These are phyloP conservation scores for Phytophthora pluvialis DNA, from an alignment of 352 stramenopile genomes.

Conservation along the genomic window DNA sequence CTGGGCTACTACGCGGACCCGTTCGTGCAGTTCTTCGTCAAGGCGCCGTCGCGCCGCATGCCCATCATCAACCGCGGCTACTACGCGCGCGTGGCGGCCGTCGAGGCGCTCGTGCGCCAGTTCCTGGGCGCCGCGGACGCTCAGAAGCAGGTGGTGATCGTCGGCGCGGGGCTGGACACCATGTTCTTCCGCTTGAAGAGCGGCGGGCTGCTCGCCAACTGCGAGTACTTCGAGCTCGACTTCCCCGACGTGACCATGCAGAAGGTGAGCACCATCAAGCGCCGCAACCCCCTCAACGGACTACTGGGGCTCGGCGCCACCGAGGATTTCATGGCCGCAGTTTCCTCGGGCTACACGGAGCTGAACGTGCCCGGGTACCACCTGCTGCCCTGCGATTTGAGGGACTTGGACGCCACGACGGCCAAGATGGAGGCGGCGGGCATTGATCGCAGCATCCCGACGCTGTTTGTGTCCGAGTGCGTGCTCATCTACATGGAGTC, in stretches of 20 bases:
- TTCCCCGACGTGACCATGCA: constrained; percentile 82
- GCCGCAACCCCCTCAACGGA: constrained; percentile 60
- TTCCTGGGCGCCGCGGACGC: constrained; percentile 50
- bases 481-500: constrained; percentile 94
- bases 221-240: constrained; percentile 88
- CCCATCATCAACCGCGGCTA: constrained; percentile 91
- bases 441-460: constrained; percentile 55
- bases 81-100: constrained; percentile 78
- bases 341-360: constrained; percentile 63
- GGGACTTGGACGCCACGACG: constrained; percentile 58
- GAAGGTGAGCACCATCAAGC: constrained; percentile 81
- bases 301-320: constrained; percentile 48
- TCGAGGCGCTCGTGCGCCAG: constrained; percentile 73
- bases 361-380: constrained; percentile 79
- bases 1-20: constrained; percentile 82
- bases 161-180: constrained; percentile 83
- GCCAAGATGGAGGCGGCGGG: constrained; percentile 67
- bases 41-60: constrained; percentile 82
- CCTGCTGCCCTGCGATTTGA: constrained; percentile 78
- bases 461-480: constrained; percentile 91
- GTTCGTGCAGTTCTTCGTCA: constrained; percentile 87
- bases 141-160: constrained; percentile 81
- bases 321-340: constrained; percentile 58
- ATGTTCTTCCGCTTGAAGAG: constrained; percentile 85
- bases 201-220: constrained; percentile 39